Evolutionary conservation across 805 yeast genomes (phyloP).

Genomic region (Ogataea neopini): DNA sequence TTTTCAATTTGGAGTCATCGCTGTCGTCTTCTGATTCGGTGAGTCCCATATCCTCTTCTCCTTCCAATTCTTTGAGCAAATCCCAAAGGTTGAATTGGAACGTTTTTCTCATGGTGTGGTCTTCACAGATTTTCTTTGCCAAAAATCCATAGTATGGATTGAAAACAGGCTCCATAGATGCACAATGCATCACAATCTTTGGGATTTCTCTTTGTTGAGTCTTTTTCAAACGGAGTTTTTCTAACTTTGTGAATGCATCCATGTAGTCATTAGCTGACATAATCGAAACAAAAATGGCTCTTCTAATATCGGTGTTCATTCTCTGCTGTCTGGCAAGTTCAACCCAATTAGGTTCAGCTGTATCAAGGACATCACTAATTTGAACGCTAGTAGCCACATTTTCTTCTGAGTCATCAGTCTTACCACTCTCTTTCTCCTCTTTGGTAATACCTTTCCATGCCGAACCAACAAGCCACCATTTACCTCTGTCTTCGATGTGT

Average conservation of each 20-base stretch:
- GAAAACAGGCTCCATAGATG: constrained; percentile 75
- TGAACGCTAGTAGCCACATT: neutral
- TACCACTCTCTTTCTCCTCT: constrained; percentile 35
- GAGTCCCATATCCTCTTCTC: constrained; percentile 35
- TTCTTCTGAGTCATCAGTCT: constrained; percentile 31
- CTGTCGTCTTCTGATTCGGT: constrained; percentile 41
- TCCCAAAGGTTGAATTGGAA: constrained; percentile 94
- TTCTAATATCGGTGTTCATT: constrained; percentile 93
- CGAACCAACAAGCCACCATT: constrained; percentile 99
- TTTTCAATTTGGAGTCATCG: constrained; percentile 58
- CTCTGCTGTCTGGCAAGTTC: constrained; percentile 83
- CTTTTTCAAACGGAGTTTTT: constrained; percentile 74
- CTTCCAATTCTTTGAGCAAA: constrained; percentile 68
- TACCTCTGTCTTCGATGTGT: constrained; percentile 76
- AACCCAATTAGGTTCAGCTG: constrained; percentile 82
- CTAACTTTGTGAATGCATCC: constrained; percentile 82
- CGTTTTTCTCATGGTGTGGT: constrained; percentile 73
- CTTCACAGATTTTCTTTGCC: constrained; percentile 73
- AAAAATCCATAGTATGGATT: constrained; percentile 89
- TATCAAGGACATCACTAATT: constrained; percentile 62
- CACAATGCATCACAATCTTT: constrained; percentile 80
- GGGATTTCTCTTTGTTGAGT: constrained; percentile 88
- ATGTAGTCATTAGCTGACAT: constrained; percentile 94
- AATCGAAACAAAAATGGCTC: constrained; percentile 89
- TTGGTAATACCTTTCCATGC: constrained; percentile 78